phyloP scores from a whole-genome alignment of 371 early-diverging fungal genomes.

The Blastocladiella emersonii region DNA sequence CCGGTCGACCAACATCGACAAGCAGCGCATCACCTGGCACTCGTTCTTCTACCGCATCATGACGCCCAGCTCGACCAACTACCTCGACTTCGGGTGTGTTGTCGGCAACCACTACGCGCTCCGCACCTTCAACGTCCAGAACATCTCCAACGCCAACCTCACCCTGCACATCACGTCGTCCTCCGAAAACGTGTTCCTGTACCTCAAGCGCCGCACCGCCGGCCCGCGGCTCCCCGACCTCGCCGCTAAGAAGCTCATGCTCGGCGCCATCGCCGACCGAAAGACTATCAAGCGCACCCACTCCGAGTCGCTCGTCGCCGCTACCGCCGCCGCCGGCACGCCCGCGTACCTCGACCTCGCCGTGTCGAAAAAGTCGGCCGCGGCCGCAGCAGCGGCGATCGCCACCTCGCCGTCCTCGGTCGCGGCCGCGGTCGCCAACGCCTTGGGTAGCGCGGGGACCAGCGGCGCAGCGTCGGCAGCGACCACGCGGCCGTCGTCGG shows the following conservation, averaged over 20 bases:
- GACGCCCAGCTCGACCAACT: constrained; percentile 79
- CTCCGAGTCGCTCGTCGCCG: background rate
- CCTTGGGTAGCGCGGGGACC: too few species aligned
- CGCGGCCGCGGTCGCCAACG: background rate
- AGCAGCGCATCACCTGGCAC: constrained; percentile 88
- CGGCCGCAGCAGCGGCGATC: too few species aligned
- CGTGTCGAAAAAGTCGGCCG: background rate
- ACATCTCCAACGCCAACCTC: constrained; percentile 48
- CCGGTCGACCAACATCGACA: constrained; percentile 84
- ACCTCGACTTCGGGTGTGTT: constrained; percentile 80
- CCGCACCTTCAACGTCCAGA: constrained; percentile 70
- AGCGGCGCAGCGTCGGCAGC: too few species aligned
- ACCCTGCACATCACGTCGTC: constrained; percentile 48
- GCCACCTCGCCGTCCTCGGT: background rate
- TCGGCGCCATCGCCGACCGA: constrained; percentile 2
- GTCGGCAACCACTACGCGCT: constrained; percentile 67
- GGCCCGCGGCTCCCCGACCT: background rate
- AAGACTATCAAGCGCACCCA: background rate
- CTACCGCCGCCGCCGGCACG: constrained; percentile 2
- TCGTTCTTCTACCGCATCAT: constrained; percentile 87
- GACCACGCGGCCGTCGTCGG: too few species aligned
- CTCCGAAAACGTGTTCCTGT: constrained; percentile 49
- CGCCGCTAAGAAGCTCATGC: background rate
- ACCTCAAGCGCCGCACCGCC: constrained; percentile 13
- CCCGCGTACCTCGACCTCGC: constrained; percentile 7